Evolutionary conservation across 768 basidiomycete genomes (phyloP), one percentile per base, ranked within the genome.

Genomic region (Panellus pusillus): DNA sequence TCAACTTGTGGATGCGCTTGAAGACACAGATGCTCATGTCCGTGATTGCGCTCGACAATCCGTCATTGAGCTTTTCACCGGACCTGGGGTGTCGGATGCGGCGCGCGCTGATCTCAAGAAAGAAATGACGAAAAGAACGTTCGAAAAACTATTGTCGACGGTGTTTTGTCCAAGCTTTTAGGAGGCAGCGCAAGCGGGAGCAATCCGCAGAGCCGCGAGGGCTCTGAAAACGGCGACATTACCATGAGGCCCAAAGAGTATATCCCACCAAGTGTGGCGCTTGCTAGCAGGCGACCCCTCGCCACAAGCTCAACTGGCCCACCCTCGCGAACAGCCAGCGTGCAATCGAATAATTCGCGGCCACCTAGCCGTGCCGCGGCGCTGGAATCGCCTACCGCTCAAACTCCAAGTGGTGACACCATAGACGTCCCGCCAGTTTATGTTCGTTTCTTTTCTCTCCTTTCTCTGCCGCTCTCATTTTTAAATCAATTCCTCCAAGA

Each of bases 91-190:
- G 13, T 84, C 87, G 3, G 88, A 95, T 65, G 85, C 84, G 8
- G 97, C 97, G 3, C 85, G 91, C 47, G 83, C 93, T 4, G 96
- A 98, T 68, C 77, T 98, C 49, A 98, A 97, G 78, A 94, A 93
- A 66, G 89, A 93, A 66, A 79, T 98, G 78, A 68, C 79, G 2
- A 92, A 88, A 91, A 91, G 68, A 81, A 81, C 38, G 90, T 97
- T 39, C 81, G 93, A 31, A 96, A 95, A 72, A 81, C 84, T 5
- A 94, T 95, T 42, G 83, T 87, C 13, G 95, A 98, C 56, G 78
- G 78, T 47, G 83, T 98, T 14, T 77, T 94, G 7, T 70, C 75
- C 49, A 87, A 84, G 66, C 74, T 93, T 18, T 74, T 92, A 46
- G 76, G 71, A 37, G 73, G 72, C 15, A 71, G 71, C 48, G 64